phyloP scores from a whole-genome alignment of 2,329 filamentous ascomycete species.

The Colletotrichum sp. region DNA sequence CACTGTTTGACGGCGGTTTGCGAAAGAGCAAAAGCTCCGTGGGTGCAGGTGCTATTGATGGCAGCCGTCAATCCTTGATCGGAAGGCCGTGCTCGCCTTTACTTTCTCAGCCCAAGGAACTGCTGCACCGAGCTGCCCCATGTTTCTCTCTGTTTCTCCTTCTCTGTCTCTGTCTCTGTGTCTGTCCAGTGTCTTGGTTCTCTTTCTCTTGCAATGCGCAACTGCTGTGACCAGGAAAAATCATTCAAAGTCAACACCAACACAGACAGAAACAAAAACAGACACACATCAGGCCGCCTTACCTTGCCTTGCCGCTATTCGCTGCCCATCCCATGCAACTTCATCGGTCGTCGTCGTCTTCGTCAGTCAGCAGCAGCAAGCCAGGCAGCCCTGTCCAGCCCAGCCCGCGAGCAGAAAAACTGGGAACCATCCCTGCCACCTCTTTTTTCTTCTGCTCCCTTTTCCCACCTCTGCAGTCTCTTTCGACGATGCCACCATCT shows the following conservation, averaged over 20 bases:
- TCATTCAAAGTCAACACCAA: not conserved
- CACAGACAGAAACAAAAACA: not conserved
- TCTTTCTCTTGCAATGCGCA: not conserved
- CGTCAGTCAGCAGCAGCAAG: not conserved
- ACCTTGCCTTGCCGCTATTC: not conserved
- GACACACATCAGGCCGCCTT: not conserved
- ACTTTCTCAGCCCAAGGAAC: not conserved
- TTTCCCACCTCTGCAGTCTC: not conserved
- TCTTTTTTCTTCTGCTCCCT: not conserved
- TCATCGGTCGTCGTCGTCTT: not conserved
- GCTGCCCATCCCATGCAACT: not conserved
- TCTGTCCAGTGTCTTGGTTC: not conserved
- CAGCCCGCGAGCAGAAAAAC: constrained; percentile 11
- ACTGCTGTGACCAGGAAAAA: not conserved
- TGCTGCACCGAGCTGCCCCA: not conserved
- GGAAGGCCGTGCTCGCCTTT: not conserved
- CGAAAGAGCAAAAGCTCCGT: not conserved
- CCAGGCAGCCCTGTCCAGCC: not conserved
- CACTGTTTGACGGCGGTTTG: constrained; percentile 15
- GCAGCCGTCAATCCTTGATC: not conserved
- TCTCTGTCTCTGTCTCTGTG: not conserved
- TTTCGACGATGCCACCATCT: not conserved
- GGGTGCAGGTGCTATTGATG: not conserved
- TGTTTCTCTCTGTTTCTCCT: not conserved
- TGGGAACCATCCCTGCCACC: constrained; percentile 23